A percentile compares a stretch with the other conserved stretches of the same genome.
Evolutionary conservation across 202 grass and related monocot species (phyloP).

Genomic region (Panicum virgatum): DNA sequence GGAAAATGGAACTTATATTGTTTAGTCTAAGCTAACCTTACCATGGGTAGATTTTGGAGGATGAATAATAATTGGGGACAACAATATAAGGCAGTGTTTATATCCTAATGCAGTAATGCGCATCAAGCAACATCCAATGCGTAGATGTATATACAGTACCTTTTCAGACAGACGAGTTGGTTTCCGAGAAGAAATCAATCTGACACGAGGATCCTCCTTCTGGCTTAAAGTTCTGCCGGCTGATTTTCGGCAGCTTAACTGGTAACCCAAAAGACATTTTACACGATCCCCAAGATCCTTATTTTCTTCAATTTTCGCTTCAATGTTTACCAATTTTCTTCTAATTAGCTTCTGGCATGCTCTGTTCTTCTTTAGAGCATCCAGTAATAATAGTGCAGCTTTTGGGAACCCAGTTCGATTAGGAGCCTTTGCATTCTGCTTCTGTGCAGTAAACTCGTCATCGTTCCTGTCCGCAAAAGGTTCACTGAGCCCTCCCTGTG

Average conservation of each 20-base stretch:
- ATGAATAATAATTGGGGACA: not conserved
- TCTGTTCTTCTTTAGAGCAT: conserved; percentile 89
- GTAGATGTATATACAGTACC: conserved; percentile 41
- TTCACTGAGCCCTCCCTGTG: not conserved
- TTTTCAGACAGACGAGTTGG: conserved; percentile 29
- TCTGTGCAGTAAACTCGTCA: conserved; percentile 5
- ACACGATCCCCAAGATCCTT: conserved; percentile 78
- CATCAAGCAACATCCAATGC: conserved; percentile 5
- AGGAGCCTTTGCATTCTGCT: conserved; percentile 37
- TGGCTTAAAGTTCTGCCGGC: conserved; percentile 55
- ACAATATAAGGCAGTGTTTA: not conserved
- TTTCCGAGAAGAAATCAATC: conserved; percentile 63
- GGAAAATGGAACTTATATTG: not conserved
- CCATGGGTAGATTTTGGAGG: not conserved
- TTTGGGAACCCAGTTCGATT: conserved; percentile 53
- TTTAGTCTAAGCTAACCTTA: not conserved
- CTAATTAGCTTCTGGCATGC: conserved; percentile 90
- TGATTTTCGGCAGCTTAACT: conserved; percentile 67
- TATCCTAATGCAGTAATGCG: not conserved
- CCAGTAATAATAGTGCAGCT: conserved; percentile 65
- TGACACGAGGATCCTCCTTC: conserved; percentile 86
- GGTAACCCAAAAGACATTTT: conserved; percentile 88
- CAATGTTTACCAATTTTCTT: conserved; percentile 81
- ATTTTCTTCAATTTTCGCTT: conserved; percentile 89
- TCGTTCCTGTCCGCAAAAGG: not conserved